Evolutionary conservation across 169 alveolate genomes (phyloP), one percentile per base, ranked within the genome.

Genomic region (Eimeria maxima): DNA sequence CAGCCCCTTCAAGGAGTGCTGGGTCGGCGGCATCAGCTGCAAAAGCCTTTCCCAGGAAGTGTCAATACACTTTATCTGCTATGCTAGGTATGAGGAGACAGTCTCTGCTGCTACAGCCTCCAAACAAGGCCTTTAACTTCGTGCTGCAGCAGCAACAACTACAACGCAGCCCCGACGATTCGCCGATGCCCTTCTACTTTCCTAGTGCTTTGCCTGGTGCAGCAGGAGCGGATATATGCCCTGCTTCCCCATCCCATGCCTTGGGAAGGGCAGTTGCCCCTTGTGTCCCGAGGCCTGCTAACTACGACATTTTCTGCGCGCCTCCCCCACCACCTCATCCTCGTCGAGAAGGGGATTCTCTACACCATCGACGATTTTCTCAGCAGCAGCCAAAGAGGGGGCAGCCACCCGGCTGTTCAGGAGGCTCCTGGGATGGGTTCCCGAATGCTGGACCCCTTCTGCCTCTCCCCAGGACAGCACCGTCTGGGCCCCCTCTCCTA

Each of bases 401-500:
- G 6, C 71, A 47, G 69, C 47, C 69, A 8, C 13, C 71, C n/a
- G 71, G 90, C 50, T 80, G 71, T 27, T 16, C 29, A 27, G 42
- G 90, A 14, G 47, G 67, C 11, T 27, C 60, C 33, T 80, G 90
- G 90, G 90, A 80, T 24, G 90, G 47, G 7, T 47, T 42, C 20
- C 8, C 90, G 27, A 80, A 53, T 27, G 71, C 27, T 6, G 71
- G 69, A n/a, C 69, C 90, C 65, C 69, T 80, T n/a, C 50, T 80
- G 90, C 90, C 90, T 4, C 65, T 45, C 16, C 90, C 71, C 4
- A 80, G 33, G 65, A 33, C 29, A 18, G 11, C 69, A 44, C 65
- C 90, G 10, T 45, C 69, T 11, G 86, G 86, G n/a, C 90, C 90
- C 14, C 90, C 90, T 50, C 90, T 80, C 60, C 90, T 80, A 14